phyloP scores from a whole-genome alignment of 352 stramenopile species.

The Phytophthora megakarya region DNA sequence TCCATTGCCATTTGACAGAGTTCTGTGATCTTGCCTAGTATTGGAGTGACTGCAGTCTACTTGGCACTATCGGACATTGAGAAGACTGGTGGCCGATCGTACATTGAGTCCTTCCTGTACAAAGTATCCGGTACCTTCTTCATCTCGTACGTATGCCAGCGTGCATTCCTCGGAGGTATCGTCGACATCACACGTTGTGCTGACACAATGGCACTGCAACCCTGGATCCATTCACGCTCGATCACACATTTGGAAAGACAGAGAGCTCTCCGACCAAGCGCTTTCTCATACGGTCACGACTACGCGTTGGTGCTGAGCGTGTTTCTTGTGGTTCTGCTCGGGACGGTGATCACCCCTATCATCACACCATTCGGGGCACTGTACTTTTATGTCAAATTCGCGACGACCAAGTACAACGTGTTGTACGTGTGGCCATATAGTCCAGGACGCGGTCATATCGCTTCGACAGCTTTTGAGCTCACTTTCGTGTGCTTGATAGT shows the following conservation, averaged over 20 bases:
- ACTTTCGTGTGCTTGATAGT: constrained; percentile 70
- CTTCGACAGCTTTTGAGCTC: constrained; percentile 64
- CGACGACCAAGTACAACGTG: constrained; percentile 83
- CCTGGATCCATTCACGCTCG: constrained; percentile 67
- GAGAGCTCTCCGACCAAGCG: constrained; percentile 53
- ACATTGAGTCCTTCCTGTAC: constrained; percentile 84
- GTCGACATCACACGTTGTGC: constrained; percentile 71
- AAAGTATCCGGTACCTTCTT: constrained; percentile 88
- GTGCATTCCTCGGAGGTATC: constrained; percentile 74
- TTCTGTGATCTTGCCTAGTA: constrained; percentile 78
- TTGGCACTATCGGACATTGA: constrained; percentile 67
- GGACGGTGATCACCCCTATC: constrained; percentile 79
- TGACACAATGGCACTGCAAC: constrained; percentile 69
- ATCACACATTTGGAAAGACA: constrained; percentile 62
- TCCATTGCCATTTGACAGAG: constrained; percentile 48
- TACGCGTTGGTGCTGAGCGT: constrained; percentile 82
- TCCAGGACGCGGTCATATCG: constrained; percentile 66
- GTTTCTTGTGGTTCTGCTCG: constrained; percentile 73
- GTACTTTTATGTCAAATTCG: constrained; percentile 83
- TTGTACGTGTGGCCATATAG: constrained; percentile 79
- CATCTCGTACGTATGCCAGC: constrained; percentile 86
- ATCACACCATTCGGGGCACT: constrained; percentile 78
- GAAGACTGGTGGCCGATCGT: constrained; percentile 51
- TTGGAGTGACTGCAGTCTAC: constrained; percentile 79
- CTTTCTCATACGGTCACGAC: constrained; percentile 78